These are phyloP conservation scores for Draba incana DNA, from an alignment of 345 rosid species.

Conservation along the genomic window DNA sequence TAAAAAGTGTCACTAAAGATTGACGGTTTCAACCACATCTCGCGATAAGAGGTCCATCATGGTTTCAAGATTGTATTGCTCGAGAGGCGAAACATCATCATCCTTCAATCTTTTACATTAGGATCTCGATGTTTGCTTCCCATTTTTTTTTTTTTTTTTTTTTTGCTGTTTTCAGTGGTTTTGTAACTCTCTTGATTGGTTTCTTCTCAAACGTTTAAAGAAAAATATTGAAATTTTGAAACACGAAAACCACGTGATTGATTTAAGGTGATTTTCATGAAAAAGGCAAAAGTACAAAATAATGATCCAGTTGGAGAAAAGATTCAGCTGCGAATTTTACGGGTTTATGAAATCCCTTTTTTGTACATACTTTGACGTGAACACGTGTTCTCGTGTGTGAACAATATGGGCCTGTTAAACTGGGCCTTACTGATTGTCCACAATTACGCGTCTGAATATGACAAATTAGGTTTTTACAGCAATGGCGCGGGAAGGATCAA, in stretches of 20 bases:
- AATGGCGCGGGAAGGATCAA: not conserved
- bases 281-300: slow-evolving; percentile 4
- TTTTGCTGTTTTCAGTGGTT: too few relatives aligned
- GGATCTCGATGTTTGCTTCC: too few relatives aligned
- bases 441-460: not conserved
- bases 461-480: not conserved
- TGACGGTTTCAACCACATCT: too few relatives aligned
- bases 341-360: not conserved
- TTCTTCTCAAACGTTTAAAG: too few relatives aligned
- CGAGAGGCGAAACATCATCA: too few relatives aligned
- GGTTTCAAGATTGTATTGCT: too few relatives aligned
- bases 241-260: slow-evolving; percentile 39
- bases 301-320: slow-evolving; percentile 17
- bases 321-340: slow-evolving; percentile 15
- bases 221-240: not conserved
- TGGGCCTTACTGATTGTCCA: slow-evolving; percentile 15
- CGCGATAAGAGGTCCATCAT: too few relatives aligned
- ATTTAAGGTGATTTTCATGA: not conserved
- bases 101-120: too few relatives aligned
- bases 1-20: too few relatives aligned
- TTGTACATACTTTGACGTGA: not conserved
- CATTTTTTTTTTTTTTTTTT: too few relatives aligned
- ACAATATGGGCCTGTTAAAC: not conserved
- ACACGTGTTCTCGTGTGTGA: slow-evolving; percentile 20
- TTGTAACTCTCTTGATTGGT: too few relatives aligned